Conservation (phyloP, 202 grass and related monocot species). For the Dendrocalamus latiflorus region DNA sequence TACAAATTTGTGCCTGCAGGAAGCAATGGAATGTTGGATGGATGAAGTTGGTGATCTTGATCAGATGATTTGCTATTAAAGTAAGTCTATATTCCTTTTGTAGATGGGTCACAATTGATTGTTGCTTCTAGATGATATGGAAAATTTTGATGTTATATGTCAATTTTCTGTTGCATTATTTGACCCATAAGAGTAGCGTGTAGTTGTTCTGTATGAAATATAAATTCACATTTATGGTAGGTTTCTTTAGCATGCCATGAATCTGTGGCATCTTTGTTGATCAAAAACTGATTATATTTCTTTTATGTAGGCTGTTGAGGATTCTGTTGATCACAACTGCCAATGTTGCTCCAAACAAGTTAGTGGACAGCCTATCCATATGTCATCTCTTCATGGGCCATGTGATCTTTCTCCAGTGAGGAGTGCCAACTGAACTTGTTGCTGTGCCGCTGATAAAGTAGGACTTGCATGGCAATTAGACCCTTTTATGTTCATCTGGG, state of each 20-base stretch:
- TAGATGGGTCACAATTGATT: neutral
- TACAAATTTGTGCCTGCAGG: conserved; percentile 3
- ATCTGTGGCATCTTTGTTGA: neutral
- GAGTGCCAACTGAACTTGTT: neutral
- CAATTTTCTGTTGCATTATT: neutral
- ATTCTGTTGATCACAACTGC: conserved; percentile 6
- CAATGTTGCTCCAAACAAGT: conserved; percentile 1
- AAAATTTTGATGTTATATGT: neutral
- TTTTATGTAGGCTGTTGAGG: conserved; percentile 9
- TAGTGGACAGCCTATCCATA: neutral
- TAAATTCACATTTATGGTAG: neutral
- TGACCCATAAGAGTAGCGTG: neutral
- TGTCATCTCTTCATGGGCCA: neutral
- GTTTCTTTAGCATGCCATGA: neutral
- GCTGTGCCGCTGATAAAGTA: neutral
- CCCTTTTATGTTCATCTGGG: neutral
- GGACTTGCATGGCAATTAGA: neutral
- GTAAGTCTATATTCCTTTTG: conserved; percentile 11
- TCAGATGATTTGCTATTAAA: conserved; percentile 21
- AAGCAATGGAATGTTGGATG: neutral
- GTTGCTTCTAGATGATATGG: neutral
- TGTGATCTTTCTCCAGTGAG: neutral
- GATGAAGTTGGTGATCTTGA: neutral
- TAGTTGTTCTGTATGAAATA: conserved; percentile 2
- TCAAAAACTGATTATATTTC: neutral